Conservation (phyloP, 176 grass and related monocot species). For the Areca catechu region DNA sequence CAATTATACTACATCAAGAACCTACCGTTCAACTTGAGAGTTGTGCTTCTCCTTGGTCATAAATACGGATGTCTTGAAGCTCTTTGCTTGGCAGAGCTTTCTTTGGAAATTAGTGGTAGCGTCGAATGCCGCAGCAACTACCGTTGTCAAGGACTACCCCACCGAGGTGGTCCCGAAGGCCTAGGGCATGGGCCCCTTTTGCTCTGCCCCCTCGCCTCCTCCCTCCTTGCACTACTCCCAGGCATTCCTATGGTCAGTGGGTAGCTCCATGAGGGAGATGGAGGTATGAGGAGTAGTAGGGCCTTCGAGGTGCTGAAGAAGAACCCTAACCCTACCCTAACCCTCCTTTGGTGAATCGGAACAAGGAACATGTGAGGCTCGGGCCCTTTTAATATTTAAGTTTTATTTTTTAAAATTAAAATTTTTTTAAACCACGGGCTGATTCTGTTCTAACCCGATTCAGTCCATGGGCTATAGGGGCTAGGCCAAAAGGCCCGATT, state of each 20-base stretch:
- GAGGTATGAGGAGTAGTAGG: constrained; percentile 14
- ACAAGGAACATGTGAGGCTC: too few species aligned
- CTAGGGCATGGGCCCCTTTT: background rate
- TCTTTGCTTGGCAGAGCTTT: background rate
- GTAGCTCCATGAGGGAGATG: background rate
- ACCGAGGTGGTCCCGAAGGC: background rate
- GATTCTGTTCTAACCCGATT: too few species aligned
- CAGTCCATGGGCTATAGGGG: too few species aligned
- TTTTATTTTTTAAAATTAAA: too few species aligned
- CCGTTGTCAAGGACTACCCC: background rate
- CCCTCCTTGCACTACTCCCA: constrained; percentile 8
- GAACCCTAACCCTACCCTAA: too few species aligned
- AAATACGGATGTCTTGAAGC: background rate
- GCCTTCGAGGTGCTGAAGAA: constrained; percentile 24
- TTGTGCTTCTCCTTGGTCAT: constrained; percentile 28
- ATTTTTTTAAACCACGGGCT: too few species aligned
- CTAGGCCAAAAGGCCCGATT: too few species aligned
- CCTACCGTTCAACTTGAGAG: constrained; percentile 75
- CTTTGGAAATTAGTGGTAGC: background rate
- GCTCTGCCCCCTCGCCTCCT: constrained; percentile 11
- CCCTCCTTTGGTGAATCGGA: too few species aligned
- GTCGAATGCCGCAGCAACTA: background rate
- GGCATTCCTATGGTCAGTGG: background rate
- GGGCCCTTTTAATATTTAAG: too few species aligned
- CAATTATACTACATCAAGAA: background rate